phyloP scores from a whole-genome alignment of 768 basidiomycete species.

The Boletus tylopilopsis region DNA sequence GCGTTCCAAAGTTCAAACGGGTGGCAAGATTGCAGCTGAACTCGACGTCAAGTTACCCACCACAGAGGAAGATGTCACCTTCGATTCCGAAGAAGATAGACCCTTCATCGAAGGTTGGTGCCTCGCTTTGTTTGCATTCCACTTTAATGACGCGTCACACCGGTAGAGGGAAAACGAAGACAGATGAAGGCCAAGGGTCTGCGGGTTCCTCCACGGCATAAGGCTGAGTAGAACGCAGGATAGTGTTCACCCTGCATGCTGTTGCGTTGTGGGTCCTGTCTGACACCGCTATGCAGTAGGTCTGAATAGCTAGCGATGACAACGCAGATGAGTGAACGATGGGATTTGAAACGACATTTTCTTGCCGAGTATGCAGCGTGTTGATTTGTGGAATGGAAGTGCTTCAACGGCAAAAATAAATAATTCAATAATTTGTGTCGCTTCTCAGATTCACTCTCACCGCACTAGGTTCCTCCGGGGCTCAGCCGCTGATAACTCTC shows the following conservation, averaged over 20 bases:
- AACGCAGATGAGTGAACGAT: constrained; percentile 6
- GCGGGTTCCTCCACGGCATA: constrained; percentile 55
- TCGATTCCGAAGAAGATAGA: constrained; percentile 74
- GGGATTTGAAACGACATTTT: background rate
- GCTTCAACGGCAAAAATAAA: background rate
- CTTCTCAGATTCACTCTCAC: constrained; percentile 1
- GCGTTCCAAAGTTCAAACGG: constrained; percentile 47
- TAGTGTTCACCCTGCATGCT: no score
- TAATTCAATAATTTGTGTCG: background rate
- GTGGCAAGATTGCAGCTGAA: constrained; percentile 24
- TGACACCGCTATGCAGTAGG: background rate
- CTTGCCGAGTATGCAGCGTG: background rate
- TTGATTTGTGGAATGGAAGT: background rate
- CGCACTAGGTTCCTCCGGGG: background rate
- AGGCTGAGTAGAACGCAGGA: constrained; percentile 22
- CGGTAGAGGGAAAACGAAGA: constrained; percentile 65
- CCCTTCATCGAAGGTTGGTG: constrained; percentile 75
- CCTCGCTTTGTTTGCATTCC: background rate
- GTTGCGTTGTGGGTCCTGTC: background rate
- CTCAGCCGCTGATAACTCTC: background rate
- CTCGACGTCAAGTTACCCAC: constrained; percentile 24
- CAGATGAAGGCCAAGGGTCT: constrained; percentile 75
- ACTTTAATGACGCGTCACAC: constrained; percentile 3
- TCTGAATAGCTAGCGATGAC: background rate
- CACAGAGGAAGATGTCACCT: constrained; percentile 40